phyloP scores from a whole-genome alignment of 129 eudicot genomes.

The Artemisia annua region DNA sequence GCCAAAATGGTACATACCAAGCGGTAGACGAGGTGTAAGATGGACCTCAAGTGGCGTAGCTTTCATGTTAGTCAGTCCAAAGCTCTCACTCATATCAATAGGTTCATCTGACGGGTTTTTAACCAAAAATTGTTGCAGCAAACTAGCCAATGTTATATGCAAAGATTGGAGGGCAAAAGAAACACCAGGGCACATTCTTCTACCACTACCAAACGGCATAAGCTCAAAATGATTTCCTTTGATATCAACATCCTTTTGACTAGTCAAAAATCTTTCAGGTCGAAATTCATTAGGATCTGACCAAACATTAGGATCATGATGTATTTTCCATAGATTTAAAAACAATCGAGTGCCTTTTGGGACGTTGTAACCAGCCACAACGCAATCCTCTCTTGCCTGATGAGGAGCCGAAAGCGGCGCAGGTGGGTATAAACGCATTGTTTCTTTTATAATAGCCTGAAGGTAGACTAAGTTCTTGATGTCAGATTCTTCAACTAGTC shows the following conservation, averaged over 20 bases:
- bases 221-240: conserved; percentile 31
- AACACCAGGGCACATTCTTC: conserved; percentile 42
- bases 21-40: conserved; percentile 28
- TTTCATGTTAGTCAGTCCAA: conserved; percentile 27
- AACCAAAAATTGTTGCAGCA: conserved; percentile 29
- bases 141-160: conserved; percentile 20
- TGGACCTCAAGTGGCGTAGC: conserved; percentile 32
- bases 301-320: conserved; percentile 26
- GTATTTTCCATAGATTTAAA: conserved; percentile 39
- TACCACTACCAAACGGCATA: conserved; percentile 36
- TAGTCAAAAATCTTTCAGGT: conserved; percentile 40
- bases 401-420: conserved; percentile 36
- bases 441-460: conserved; percentile 39
- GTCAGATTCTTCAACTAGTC: conserved; percentile 38
- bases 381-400: conserved; percentile 34
- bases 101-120: conserved; percentile 1
- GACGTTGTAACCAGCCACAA: conserved; percentile 39
- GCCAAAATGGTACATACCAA: neutral
- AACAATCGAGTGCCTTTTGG: conserved; percentile 38
- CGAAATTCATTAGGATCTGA: conserved; percentile 28
- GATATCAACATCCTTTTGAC: conserved; percentile 19
- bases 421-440: conserved; percentile 36
- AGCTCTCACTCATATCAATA: conserved; percentile 31
- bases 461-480: conserved; percentile 42
- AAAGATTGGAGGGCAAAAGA: conserved; percentile 24